These are phyloP conservation scores for Bryoerythrophyllum caledonicum DNA, from an alignment of 225 moss, liverwort and hornwort species.

Conservation along the genomic window DNA sequence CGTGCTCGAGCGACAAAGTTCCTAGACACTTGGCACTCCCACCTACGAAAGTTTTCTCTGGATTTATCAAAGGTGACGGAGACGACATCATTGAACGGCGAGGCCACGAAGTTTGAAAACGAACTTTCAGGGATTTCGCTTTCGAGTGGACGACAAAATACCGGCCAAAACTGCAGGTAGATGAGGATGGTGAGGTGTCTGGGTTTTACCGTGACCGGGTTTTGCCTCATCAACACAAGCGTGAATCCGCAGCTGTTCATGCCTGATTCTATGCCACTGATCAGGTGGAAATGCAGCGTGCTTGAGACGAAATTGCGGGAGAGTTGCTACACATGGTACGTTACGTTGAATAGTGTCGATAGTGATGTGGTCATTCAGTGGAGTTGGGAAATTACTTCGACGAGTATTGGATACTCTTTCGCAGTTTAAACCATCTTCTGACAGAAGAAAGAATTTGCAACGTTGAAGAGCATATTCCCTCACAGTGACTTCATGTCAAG, in stretches of 20 bases:
- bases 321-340: background rate
- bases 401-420: too few relatives aligned
- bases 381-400: too few relatives aligned
- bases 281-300: background rate
- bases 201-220: background rate
- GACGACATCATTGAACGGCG: conserved; percentile 12
- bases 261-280: background rate
- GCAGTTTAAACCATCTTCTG: too few relatives aligned
- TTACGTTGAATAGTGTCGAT: conserved; percentile 10
- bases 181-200: background rate
- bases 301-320: background rate
- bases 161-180: background rate
- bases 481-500: background rate
- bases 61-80: too few relatives aligned
- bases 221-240: background rate
- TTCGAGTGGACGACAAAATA: background rate
- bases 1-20: background rate
- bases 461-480: background rate
- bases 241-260: background rate
- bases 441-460: background rate
- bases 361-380: conserved; percentile 1
- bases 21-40: background rate
- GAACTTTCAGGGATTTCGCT: background rate
- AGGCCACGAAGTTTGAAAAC: background rate
- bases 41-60: background rate